Evolutionary conservation across 169 alveolate species (phyloP).

Genomic region (Plasmodium coatneyi): DNA sequence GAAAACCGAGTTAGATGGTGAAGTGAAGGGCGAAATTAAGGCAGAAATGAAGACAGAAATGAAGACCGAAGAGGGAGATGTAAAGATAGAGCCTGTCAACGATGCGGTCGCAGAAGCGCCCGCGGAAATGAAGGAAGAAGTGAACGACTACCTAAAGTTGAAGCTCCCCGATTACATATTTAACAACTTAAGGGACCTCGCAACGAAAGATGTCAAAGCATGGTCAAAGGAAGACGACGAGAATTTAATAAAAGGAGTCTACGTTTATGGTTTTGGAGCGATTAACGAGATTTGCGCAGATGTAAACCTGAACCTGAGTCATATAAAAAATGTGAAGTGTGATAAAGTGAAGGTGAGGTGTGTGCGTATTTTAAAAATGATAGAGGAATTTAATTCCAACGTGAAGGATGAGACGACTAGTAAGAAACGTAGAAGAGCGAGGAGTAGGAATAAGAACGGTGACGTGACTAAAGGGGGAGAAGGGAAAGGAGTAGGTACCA

Average conservation of each 20-base stretch:
- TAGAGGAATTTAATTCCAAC: conserved; percentile 67
- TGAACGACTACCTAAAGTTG: conserved; percentile 72
- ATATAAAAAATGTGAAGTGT: conserved; percentile 81
- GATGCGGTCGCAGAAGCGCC: not conserved
- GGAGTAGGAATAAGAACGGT: not conserved
- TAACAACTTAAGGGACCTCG: conserved; percentile 76
- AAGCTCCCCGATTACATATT: conserved; percentile 80
- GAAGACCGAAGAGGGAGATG: not conserved
- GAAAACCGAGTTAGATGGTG: not conserved
- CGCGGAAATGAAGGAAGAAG: conserved; percentile 17
- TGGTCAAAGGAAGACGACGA: conserved; percentile 86
- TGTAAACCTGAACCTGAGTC: conserved; percentile 81
- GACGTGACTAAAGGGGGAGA: not conserved
- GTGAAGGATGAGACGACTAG: conserved; percentile 21
- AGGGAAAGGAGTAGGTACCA: not conserved
- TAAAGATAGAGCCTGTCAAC: conserved; percentile 26
- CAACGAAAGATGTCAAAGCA: conserved; percentile 83
- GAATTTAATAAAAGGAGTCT: conserved; percentile 87
- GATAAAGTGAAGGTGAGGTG: conserved; percentile 86
- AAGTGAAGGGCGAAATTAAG: not conserved
- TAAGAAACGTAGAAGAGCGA: conserved; percentile 11
- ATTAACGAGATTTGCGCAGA: conserved; percentile 90
- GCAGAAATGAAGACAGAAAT: not conserved
- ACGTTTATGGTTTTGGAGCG: conserved; percentile 90
- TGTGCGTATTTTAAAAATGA: conserved; percentile 81